Conservation (phyloP, 1,284 basidiomycete species). For the Ceratorhiza oryzae-sativae region DNA sequence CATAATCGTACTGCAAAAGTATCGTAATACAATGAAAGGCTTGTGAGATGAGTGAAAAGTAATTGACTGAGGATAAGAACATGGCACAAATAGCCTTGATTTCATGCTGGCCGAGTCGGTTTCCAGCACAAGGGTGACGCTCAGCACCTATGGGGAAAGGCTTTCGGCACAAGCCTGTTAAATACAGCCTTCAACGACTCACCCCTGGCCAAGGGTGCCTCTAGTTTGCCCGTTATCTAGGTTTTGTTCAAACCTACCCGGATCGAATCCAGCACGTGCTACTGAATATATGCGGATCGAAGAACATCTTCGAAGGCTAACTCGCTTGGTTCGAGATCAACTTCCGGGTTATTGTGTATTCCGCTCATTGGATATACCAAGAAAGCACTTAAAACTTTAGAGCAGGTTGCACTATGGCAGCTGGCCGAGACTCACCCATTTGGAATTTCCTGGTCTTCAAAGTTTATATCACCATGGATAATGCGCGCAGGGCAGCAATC, state of each 20-base stretch:
- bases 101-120: conserved; percentile 23
- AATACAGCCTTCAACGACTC: background rate
- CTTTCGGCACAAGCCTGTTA: background rate
- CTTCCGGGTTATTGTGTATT: conserved; percentile 13
- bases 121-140: conserved; percentile 20
- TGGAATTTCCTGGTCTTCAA: conserved; percentile 7
- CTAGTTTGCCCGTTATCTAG: background rate
- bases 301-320: background rate
- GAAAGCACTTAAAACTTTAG: background rate
- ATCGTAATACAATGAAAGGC: too few relatives aligned
- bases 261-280: background rate
- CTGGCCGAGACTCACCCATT: conserved; percentile 3
- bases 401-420: background rate
- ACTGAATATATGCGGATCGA: conserved; percentile 12
- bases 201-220: conserved; percentile 23
- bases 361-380: background rate
- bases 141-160: background rate
- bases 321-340: conserved; percentile 18
- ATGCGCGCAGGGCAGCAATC: conserved; percentile 17
- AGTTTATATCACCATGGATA: background rate
- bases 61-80: conserved; percentile 15
- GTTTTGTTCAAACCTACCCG: background rate
- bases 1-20: too few relatives aligned
- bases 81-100: conserved; percentile 23
- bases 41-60: too few relatives aligned